Conservation (phyloP, 495 filamentous ascomycete genomes). For the Penicillium chermesinum region DNA sequence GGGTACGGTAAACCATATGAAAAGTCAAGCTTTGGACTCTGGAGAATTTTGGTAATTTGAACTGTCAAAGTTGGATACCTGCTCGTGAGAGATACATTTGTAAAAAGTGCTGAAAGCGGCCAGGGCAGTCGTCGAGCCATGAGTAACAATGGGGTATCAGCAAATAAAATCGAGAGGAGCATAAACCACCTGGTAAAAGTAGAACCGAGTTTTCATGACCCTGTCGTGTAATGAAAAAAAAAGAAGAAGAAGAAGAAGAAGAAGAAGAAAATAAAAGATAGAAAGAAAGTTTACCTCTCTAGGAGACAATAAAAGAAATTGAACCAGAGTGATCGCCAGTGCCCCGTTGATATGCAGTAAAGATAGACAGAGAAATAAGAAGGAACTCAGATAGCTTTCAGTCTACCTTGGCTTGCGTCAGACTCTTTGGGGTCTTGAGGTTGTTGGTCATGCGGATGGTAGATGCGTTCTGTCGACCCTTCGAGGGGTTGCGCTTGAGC, state of each 20-base stretch:
- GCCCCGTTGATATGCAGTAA: background rate
- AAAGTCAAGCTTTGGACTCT: no score
- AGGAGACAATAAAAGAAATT: background rate
- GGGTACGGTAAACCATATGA: no score
- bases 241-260: background rate
- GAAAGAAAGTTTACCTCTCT: no score
- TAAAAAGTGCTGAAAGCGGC: no score
- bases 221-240: background rate
- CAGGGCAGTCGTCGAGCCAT: no score
- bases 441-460: constrained; percentile 67
- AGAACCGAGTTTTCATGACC: background rate
- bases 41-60: no score
- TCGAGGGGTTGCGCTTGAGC: constrained; percentile 62
- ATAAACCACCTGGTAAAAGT: background rate
- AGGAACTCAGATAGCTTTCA: constrained; percentile 19
- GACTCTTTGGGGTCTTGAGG: constrained; percentile 56
- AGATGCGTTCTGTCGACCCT: constrained; percentile 49
- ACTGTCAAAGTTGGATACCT: no score
- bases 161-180: background rate
- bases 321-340: background rate
- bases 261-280: background rate
- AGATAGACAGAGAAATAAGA: constrained; percentile 11
- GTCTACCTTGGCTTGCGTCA: constrained; percentile 63
- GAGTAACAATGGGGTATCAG: background rate
- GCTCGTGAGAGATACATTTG: no score